phyloP scores from a whole-genome alignment of 805 yeast species.

The Cyberlindnera maclurae region DNA sequence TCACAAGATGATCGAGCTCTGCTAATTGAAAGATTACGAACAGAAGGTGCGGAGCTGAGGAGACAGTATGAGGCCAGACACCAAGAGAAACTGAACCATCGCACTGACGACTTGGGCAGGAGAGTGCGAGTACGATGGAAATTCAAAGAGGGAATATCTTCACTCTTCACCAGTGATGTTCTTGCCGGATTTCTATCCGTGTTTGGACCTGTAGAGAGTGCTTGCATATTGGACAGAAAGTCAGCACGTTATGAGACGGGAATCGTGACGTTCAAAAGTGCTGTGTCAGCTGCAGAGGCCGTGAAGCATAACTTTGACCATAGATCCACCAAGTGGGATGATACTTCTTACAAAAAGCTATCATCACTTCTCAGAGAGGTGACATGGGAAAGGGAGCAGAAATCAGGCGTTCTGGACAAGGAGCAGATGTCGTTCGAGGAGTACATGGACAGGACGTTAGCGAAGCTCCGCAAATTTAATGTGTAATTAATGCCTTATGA shows the following conservation, averaged over 20 bases:
- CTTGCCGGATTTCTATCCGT: constrained; percentile 18
- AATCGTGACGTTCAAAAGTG: constrained; percentile 7
- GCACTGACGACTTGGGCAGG: constrained; percentile 1
- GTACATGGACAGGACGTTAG: constrained; percentile 11
- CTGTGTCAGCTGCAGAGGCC: constrained; percentile 11
- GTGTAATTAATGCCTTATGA: background rate
- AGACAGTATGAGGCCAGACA: constrained; percentile 11
- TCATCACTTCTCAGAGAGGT: constrained; percentile 18
- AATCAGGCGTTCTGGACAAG: constrained; percentile 1
- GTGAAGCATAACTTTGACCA: constrained; percentile 9
- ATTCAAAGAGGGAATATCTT: constrained; percentile 16
- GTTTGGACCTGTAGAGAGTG: constrained; percentile 17
- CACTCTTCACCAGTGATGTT: constrained; percentile 17
- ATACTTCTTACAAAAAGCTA: constrained; percentile 16
- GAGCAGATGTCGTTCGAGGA: constrained; percentile 13
- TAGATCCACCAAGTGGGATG: constrained; percentile 15
- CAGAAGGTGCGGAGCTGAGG: constrained; percentile 20
- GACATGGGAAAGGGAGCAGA: constrained; percentile 8
- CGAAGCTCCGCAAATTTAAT: constrained; percentile 3
- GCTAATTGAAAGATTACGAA: constrained; percentile 17
- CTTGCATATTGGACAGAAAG: constrained; percentile 10
- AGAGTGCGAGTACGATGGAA: constrained; percentile 21
- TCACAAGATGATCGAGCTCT: constrained; percentile 9
- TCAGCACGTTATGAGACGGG: constrained; percentile 15
- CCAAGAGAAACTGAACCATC: constrained; percentile 4